These are phyloP conservation scores for Periconia sp. DNA, from an alignment of 2,329 filamentous ascomycete species.

Conservation along the genomic window DNA sequence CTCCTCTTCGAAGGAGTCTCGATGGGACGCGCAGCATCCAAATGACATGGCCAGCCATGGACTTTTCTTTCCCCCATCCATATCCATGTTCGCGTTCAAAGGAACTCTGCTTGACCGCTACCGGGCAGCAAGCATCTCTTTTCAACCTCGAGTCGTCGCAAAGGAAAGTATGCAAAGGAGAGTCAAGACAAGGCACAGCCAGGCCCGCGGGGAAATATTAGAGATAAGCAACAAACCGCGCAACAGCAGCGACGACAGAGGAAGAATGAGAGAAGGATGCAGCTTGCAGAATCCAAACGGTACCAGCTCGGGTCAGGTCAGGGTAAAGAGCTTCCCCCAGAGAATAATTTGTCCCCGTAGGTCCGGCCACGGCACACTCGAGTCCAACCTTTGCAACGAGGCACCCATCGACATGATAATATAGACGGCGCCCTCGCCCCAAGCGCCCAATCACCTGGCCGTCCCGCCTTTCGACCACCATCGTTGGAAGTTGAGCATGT, in stretches of 20 bases:
- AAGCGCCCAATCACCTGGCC: constrained; percentile 12
- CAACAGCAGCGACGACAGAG: too few species aligned
- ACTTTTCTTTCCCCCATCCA: constrained; percentile 24
- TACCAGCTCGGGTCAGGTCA: background rate
- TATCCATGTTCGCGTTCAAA: too few species aligned
- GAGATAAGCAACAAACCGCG: too few species aligned
- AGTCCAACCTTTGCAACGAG: background rate
- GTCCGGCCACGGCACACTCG: constrained; percentile 14
- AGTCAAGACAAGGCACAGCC: too few species aligned
- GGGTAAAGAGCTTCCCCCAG: too few species aligned
- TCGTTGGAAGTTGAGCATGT: background rate
- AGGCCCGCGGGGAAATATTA: too few species aligned
- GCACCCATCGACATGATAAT: constrained; percentile 5
- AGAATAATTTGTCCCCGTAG: constrained; percentile 13
- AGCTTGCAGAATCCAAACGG: background rate
- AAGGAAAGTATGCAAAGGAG: too few species aligned
- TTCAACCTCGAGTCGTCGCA: too few species aligned
- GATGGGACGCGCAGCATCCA: constrained; percentile 45
- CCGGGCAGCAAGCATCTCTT: too few species aligned
- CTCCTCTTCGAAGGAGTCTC: constrained; percentile 30
- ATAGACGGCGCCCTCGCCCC: constrained; percentile 6
- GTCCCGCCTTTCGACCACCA: background rate
- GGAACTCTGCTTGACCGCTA: too few species aligned
- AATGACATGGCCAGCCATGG: constrained; percentile 45
- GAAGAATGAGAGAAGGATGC: constrained; percentile 13